Evolutionary conservation across 2,329 filamentous ascomycete genomes (phyloP).

Genomic region (Aspergillus brasiliensis): DNA sequence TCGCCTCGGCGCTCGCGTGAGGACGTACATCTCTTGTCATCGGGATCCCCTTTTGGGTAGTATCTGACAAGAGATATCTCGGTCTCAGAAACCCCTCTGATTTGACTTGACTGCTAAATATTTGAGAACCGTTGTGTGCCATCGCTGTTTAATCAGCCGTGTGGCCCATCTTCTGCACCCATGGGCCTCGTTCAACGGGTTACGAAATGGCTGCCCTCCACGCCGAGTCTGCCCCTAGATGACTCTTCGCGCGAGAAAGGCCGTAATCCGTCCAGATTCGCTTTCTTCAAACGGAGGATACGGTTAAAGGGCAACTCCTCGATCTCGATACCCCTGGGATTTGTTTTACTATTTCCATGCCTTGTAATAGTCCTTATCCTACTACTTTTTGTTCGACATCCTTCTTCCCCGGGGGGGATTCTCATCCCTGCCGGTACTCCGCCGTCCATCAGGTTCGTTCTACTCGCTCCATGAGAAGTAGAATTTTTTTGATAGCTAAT

Average conservation of each 20-base stretch:
- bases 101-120: constrained; percentile 5
- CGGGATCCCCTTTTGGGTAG: not conserved
- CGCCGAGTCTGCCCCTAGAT: constrained; percentile 49
- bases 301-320: constrained; percentile 88
- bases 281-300: constrained; percentile 84
- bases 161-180: constrained; percentile 32
- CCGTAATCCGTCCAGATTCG: constrained; percentile 56
- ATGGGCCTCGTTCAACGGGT: constrained; percentile 59
- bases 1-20: constrained; percentile 20
- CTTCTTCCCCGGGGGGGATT: constrained; percentile 77
- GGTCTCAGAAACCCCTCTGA: not conserved
- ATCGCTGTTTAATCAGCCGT: constrained; percentile 20
- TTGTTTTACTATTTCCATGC: constrained; percentile 89
- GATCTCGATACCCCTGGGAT: constrained; percentile 86
- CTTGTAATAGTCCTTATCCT: constrained; percentile 90
- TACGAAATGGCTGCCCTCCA: constrained; percentile 54
- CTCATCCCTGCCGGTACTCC: constrained; percentile 86
- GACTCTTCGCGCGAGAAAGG: constrained; percentile 50
- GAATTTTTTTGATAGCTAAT: constrained; percentile 18
- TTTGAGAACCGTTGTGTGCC: constrained; percentile 11
- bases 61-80: not conserved
- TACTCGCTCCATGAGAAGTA: not conserved
- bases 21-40: constrained; percentile 10
- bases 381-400: constrained; percentile 84
- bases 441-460: constrained; percentile 78